These are phyloP conservation scores for Exophiala dermatitidis DNA, from an alignment of 2,329 filamentous ascomycete species.

Conservation along the genomic window DNA sequence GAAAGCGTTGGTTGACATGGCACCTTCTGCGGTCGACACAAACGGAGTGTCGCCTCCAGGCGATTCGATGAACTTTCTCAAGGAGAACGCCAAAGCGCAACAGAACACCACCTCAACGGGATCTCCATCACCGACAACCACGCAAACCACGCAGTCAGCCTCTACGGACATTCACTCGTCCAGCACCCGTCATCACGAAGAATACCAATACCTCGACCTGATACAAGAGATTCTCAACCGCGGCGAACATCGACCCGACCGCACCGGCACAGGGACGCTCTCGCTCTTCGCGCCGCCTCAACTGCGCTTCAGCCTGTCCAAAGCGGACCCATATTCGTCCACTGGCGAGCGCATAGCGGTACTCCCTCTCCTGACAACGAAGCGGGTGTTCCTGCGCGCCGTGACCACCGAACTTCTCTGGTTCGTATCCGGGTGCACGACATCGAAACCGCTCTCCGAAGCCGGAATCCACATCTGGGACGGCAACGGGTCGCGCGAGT, in stretches of 20 bases:
- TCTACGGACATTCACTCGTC: background rate
- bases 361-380: slow-evolving; percentile 90
- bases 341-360: slow-evolving; percentile 49
- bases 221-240: slow-evolving; percentile 73
- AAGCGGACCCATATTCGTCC: slow-evolving; percentile 37
- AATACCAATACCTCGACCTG: slow-evolving; percentile 87
- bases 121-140: background rate
- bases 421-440: slow-evolving; percentile 84
- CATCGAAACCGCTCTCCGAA: slow-evolving; percentile 65
- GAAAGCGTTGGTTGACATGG: slow-evolving; percentile 7
- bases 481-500: slow-evolving; percentile 85
- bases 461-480: slow-evolving; percentile 96
- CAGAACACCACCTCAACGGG: slow-evolving; percentile 1
- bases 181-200: slow-evolving; percentile 55
- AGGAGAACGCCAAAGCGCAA: slow-evolving; percentile 20
- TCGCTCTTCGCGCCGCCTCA: slow-evolving; percentile 82
- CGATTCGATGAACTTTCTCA: slow-evolving; percentile 20
- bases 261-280: slow-evolving; percentile 87
- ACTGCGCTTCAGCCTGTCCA: slow-evolving; percentile 76
- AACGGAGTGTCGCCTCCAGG: slow-evolving; percentile 9
- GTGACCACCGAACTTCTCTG: slow-evolving; percentile 90
- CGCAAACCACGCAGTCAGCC: background rate
- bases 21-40: slow-evolving; percentile 19
- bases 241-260: slow-evolving; percentile 84
- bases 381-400: slow-evolving; percentile 87